phyloP scores from a whole-genome alignment of 2,329 filamentous ascomycete genomes.

The Talaromyces sp. region DNA sequence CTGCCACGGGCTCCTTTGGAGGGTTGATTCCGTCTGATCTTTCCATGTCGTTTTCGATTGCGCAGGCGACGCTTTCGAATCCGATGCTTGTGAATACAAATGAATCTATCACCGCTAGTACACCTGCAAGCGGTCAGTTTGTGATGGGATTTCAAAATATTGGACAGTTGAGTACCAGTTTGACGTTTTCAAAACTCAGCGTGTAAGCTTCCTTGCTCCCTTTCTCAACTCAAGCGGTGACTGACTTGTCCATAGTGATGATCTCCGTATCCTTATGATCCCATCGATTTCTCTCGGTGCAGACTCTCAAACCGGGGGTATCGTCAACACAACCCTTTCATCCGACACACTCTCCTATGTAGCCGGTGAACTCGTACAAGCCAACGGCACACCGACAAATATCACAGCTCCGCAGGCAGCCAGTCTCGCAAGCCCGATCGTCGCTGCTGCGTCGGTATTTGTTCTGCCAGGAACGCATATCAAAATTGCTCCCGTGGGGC shows the following conservation, averaged over 20 bases:
- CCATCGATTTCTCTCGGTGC: slow-evolving; percentile 33
- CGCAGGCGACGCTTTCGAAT: slow-evolving; percentile 24
- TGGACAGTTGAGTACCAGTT: slow-evolving; percentile 27
- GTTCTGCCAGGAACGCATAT: slow-evolving; percentile 32
- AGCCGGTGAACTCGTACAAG: slow-evolving; percentile 28
- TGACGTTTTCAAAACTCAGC: slow-evolving; percentile 29
- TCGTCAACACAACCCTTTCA: slow-evolving; percentile 29
- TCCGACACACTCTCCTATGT: slow-evolving; percentile 37
- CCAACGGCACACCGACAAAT: slow-evolving; percentile 23
- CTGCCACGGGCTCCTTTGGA: slow-evolving; percentile 50
- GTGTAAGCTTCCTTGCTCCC: slow-evolving; percentile 20
- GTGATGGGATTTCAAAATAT: slow-evolving; percentile 33
- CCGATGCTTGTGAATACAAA: slow-evolving; percentile 17
- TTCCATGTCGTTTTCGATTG: slow-evolving; percentile 27
- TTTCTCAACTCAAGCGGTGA: neutral
- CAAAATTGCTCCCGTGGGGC: slow-evolving; percentile 30
- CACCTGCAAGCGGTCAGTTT: slow-evolving; percentile 21
- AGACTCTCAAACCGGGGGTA: slow-evolving; percentile 17
- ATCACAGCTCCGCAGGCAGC: slow-evolving; percentile 25
- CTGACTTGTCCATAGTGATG: slow-evolving; percentile 16
- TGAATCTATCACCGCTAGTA: slow-evolving; percentile 8
- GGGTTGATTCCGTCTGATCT: slow-evolving; percentile 34
- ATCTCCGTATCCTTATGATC: slow-evolving; percentile 32
- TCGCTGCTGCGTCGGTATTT: slow-evolving; percentile 25
- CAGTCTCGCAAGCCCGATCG: slow-evolving; percentile 24